phyloP scores from a whole-genome alignment of 2,329 filamentous ascomycete species.

The Aotearoamyces nothofagi region DNA sequence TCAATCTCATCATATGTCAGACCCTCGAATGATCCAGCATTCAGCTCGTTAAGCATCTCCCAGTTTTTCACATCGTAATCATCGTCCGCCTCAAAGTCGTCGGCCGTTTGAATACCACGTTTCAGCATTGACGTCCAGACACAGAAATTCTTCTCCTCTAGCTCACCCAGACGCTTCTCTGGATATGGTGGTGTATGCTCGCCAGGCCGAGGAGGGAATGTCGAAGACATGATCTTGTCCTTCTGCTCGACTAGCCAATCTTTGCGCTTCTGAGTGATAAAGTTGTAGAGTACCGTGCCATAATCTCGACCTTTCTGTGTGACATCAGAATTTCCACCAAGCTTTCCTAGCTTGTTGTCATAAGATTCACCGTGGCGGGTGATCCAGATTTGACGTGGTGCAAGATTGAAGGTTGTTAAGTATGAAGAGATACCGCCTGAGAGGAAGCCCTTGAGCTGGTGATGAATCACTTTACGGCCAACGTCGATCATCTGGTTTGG shows the following conservation, averaged over 20 bases:
- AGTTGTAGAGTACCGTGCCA: constrained; percentile 62
- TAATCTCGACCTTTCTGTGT: constrained; percentile 71
- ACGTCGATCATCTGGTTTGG: constrained; percentile 94
- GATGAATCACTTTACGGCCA: constrained; percentile 81
- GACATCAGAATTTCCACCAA: constrained; percentile 79
- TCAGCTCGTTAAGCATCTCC: constrained; percentile 95
- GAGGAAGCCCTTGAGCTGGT: constrained; percentile 82
- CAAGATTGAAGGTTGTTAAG: constrained; percentile 90
- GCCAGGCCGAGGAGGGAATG: constrained; percentile 80
- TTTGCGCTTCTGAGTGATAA: constrained; percentile 67
- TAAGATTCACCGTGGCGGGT: constrained; percentile 84
- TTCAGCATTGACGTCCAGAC: constrained; percentile 98
- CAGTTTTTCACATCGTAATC: constrained; percentile 95
- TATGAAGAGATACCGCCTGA: constrained; percentile 89
- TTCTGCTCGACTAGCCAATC: constrained; percentile 76
- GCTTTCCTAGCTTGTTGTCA: constrained; percentile 77
- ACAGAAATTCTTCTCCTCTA: constrained; percentile 80
- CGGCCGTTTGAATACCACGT: constrained; percentile 73
- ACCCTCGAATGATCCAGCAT: constrained; percentile 84
- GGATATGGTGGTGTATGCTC: constrained; percentile 93
- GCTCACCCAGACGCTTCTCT: constrained; percentile 54
- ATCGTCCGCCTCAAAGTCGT: constrained; percentile 80
- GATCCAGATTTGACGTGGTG: constrained; percentile 94
- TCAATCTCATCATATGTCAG: constrained; percentile 89
- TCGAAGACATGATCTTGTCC: constrained; percentile 58